Evolutionary conservation across 306 rosid genomes (phyloP), one percentile per base, ranked within the genome.

Genomic region (Dryas drummondii): DNA sequence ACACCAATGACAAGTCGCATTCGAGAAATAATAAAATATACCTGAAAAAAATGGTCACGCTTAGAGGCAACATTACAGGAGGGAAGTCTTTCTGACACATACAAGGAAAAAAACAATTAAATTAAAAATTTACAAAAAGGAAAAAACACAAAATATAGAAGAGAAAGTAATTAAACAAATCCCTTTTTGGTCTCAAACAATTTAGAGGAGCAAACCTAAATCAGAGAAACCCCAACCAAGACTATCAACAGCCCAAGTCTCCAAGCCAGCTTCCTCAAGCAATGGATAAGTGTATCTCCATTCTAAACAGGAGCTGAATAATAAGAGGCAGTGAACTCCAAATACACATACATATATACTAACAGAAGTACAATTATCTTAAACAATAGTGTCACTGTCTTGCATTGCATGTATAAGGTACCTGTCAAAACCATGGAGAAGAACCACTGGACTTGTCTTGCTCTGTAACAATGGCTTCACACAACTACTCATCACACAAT

Each of bases 181-280:
- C 41, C 50, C 2, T 3, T 42, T 41, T 9, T 14, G 12, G 67
- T 64, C 69, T 7, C 46, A 66, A 15, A 32, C 37, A 69, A 68
- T 15, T 4, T 1, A 48, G 2, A 11, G 26, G 19, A 69, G 55
- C 48, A 7, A 50, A 94, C 97, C 97, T 87, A 94, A 82, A 88
- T 91, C 96, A 80, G 91, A 91, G 89, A 94, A 94, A 68, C 98
- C 97, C 98, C 98, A 94, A 68, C 98, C 98, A 84, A 94, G 97
- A 81, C 90, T 90, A 79, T 94, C 98, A 47, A 94, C 63, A 54
- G 98, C 98, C 98, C 98, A 94, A 32, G 96, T 85, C 82, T 94
- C 93, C 2, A 88, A 77, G 62, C 96, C 97, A 60, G 88, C 87
- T 76, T 87, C 96, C 75, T 94, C 97, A 46, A 90, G 96, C 88